Evolutionary conservation across 225 moss, liverwort and hornwort species (phyloP).

Genomic region (Pseudoscleropodium purum): DNA sequence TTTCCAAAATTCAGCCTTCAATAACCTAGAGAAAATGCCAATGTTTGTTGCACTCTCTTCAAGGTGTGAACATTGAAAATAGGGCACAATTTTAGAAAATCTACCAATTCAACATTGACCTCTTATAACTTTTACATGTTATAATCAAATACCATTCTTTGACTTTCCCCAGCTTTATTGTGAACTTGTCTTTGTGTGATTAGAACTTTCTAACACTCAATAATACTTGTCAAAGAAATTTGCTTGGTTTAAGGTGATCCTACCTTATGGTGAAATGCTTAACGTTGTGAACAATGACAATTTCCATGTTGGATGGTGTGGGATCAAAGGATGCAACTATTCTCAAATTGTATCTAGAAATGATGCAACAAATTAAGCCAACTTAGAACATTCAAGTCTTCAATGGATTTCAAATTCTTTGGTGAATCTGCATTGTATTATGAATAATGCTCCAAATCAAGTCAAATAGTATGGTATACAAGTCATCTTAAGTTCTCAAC

Average conservation of each 20-base stretch:
- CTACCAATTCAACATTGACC: too few species aligned
- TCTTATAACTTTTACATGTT: not conserved
- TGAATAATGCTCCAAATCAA: not conserved
- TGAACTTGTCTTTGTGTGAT: not conserved
- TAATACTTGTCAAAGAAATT: not conserved
- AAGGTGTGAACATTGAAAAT: not conserved
- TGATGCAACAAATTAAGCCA: not conserved
- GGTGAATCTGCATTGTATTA: not conserved
- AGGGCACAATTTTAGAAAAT: not conserved
- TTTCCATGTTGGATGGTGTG: not conserved
- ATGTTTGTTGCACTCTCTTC: not conserved
- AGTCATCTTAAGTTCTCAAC: not conserved
- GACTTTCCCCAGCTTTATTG: fast-evolving
- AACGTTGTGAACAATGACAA: not conserved
- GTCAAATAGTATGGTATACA: not conserved
- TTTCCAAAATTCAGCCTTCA: fast-evolving
- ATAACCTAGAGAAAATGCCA: fast-evolving
- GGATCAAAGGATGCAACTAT: not conserved
- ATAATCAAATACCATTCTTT: fast-evolving
- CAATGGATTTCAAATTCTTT: not conserved
- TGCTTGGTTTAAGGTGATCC: not conserved
- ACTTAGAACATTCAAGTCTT: not conserved
- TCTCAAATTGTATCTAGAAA: not conserved
- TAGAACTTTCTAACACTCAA: not conserved
- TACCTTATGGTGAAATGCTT: not conserved